Evolutionary conservation across 352 stramenopile species (phyloP).

Genomic region (Phytophthora pisi): DNA sequence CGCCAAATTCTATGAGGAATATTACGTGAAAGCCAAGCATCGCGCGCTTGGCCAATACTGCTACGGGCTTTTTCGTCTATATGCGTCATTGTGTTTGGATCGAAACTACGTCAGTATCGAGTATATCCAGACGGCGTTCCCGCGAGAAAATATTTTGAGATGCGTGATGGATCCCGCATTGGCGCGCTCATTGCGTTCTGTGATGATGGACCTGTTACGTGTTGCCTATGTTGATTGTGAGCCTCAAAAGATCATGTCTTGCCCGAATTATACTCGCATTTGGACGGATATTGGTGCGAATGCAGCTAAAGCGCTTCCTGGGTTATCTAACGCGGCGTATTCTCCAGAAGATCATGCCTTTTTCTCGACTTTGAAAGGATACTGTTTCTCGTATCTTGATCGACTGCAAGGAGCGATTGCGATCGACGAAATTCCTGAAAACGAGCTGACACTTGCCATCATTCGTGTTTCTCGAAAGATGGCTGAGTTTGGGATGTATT

Average conservation of each 20-base stretch:
- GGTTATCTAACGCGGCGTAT: conserved; percentile 39
- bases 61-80: conserved; percentile 73
- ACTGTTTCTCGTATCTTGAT: conserved; percentile 54
- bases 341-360: conserved; percentile 51
- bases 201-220: conserved; percentile 69
- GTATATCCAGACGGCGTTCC: conserved; percentile 67
- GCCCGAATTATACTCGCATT: conserved; percentile 72
- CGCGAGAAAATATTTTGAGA: conserved; percentile 53
- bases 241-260: conserved; percentile 60
- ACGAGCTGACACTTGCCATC: conserved; percentile 64
- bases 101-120: conserved; percentile 83
- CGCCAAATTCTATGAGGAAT: conserved; percentile 65
- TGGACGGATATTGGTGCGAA: conserved; percentile 60
- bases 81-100: conserved; percentile 72
- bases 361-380: conserved; percentile 53
- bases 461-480: conserved; percentile 61
- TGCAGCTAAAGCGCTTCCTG: conserved; percentile 35
- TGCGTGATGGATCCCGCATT: conserved; percentile 54
- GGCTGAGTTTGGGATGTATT: conserved; percentile 73
- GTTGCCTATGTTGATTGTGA: conserved; percentile 78
- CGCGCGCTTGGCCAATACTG: conserved; percentile 66
- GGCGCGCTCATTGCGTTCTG: conserved; percentile 61
- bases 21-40: conserved; percentile 55
- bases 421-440: conserved; percentile 64
- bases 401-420: conserved; percentile 48